phyloP scores from a whole-genome alignment of 192 early-diverging fungal genomes.

The Backusella psychrophila region DNA sequence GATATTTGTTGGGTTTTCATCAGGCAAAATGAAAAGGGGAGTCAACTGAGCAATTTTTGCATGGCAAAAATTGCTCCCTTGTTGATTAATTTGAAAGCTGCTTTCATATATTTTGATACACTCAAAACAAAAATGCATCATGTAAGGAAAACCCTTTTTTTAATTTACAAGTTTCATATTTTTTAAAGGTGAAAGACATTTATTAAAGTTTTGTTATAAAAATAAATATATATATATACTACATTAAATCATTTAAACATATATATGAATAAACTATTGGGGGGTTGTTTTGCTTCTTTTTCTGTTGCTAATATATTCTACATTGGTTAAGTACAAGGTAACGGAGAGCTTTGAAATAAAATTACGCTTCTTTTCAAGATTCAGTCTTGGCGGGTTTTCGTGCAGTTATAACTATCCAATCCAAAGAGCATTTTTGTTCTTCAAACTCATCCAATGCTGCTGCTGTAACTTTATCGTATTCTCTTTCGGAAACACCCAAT shows the following conservation, averaged over 20 bases:
- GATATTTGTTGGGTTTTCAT: no score
- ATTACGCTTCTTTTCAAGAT: background rate
- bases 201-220: background rate
- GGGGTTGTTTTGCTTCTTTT: background rate
- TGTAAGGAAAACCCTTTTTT: background rate
- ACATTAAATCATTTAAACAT: background rate
- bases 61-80: no score
- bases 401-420: constrained; percentile 25
- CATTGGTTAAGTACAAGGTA: background rate
- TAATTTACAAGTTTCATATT: background rate
- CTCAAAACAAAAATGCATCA: background rate
- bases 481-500: constrained; percentile 17
- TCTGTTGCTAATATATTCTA: background rate
- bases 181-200: background rate
- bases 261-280: background rate
- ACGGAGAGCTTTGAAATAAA: background rate
- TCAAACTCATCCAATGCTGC: constrained; percentile 38
- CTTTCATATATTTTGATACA: no score
- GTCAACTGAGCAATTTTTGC: no score
- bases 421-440: constrained; percentile 12
- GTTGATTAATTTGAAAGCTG: no score
- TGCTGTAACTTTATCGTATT: constrained; percentile 23
- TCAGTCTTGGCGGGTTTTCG: constrained; percentile 13
- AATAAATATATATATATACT: background rate
- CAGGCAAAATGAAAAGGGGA: no score